Base-by-base conservation (phyloP, 2,329 filamentous ascomycete genomes). In the Alternaria arborescens region DNA sequence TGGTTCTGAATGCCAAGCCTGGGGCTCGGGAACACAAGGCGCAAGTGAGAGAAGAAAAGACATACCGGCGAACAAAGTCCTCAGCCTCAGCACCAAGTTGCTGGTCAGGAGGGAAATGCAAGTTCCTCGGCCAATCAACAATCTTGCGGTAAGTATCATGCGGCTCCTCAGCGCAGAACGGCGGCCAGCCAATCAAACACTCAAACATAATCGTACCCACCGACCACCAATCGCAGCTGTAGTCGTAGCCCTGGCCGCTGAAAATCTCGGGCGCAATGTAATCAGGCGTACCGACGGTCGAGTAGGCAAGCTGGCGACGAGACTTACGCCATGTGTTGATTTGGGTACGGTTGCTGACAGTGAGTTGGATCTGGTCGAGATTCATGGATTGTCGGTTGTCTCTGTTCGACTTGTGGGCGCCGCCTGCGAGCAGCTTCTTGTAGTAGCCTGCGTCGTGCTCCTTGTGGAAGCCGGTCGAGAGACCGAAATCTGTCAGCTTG, bases 201-300 rank as follows among this genome's bases (percentile, higher is more conserved):
- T 99, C 95, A 74, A 98, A 99, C 95, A 99, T 98, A 82, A 99
- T 99, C 44, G 95, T 97, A 54, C 95, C 95, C 51, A 99, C 87
- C 22, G 92, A 97, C 95, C 95, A 99, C 95, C 95, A 99, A 84
- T 99, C 95, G 78, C 95, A 99, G 77, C 96, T 91, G 74, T 94
- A 97, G 60, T 93, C 92, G 82, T 99, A 99, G 50, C 95, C 95
- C 74, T 97, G 92, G 18, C 94, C 94, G 47, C 92, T 96, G 80
- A 99, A 98, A 72, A 99, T 98, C 78, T 99, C 95, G 3, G 95
- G 95, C 1, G 95, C 95, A 76, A 99, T 99, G 79, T 99, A 99
- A 80, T 99, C 95, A 10, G 95, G 95, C 1, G 95, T 99, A 66
- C 95, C 95, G 66, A 99, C 95, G 4, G 95, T 98, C 1, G 95